Base-by-base conservation (phyloP, 1,284 basidiomycete genomes). In the Stereum hirsutum region DNA sequence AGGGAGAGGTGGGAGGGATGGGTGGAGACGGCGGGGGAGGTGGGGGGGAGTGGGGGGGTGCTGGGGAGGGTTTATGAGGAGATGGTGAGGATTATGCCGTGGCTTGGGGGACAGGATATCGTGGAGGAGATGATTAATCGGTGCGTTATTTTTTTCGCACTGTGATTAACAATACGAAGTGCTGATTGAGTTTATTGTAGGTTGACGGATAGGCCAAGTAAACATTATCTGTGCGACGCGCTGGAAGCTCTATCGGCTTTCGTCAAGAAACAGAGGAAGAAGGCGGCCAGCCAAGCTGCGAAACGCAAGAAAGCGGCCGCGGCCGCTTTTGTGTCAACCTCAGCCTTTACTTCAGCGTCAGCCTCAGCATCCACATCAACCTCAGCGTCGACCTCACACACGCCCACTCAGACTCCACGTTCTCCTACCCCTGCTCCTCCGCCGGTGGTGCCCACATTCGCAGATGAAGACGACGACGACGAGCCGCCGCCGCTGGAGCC, bases 1-100 rank as follows among this genome's bases (percentile, higher is more conserved):
- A 74, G 72, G 55, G 63, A 62, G 20, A 65, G 76, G 2, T 72
- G 81, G 33, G 68, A 73, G 15, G 70, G 70, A 8, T 83, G 80
- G 80, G 52, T 62, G 19, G 61, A 65, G 15, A 55, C 66, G 0
- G 67, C 62, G 6, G 39, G 44, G 15, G 30, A 50, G 7, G 53
- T 70, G 38, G 68, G 61, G 44, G 68, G 64, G 14, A 66, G 66
- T 0, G 34, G 52, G 2, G 30, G 42, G 0, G 34, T 71, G 5
- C 47, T 76, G 39, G 35, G 55, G 20, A 69, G 58, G 34, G 52
- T 72, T 23, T 76, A 73, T 53, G 44, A 48, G 21, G 68, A 70
- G 42, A 49, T 72, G 12, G 33, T 70, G 14, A 61, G 65, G 33
- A 51, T 67, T 38, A 77, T 83, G 77, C 76, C 78, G 0, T 81